Evolutionary conservation across 768 basidiomycete species (phyloP), one percentile per base, ranked within the genome.

Genomic region (Mycena maculata): DNA sequence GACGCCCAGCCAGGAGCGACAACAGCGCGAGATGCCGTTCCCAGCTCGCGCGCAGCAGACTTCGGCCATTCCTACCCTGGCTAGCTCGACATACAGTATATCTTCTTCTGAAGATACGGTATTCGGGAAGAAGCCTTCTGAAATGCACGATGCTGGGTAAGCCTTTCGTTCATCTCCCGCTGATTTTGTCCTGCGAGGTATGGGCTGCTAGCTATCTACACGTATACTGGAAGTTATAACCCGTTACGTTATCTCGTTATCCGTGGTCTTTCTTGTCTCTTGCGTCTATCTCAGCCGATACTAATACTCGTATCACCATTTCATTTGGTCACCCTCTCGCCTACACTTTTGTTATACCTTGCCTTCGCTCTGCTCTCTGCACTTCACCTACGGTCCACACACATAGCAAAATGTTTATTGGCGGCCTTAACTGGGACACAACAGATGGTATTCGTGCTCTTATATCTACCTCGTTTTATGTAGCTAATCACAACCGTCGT

Each of bases 381-480:
- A 62, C 69, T 68, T 39, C 62, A 57, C 68, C 69, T 71, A 68
- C 72, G 70, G 65, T 73, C 67, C 62, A 70, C 42, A 58, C 65
- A 67, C 71, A 70, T 87, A 94, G 93, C 79, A 95, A 95, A 86
- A 90, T 95, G 86, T 95, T 95, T 83, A 90, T 95, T 78, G 93
- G 93, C 73, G 93, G 93, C 74, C 85, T 95, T 71, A 94, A 91
- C 82, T 95, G 93, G 93, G 92, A 94, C 76, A 95, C 93, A 76
- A 92, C 90, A 81, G 93, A 94, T 84, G 93, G 93, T 94, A 85
- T 39, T 83, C 79, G 72, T 73, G 71, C 75, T 76, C 72, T 76
- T 58, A 72, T 68, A 71, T 71, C 70, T 69, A 70, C 70, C 76
- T 68, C 68, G 61, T 73, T 77, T 73, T 74, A 71, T 79, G 73